Evolutionary conservation across 129 eudicot genomes (phyloP).

Genomic region (Oenanthe sinensis): DNA sequence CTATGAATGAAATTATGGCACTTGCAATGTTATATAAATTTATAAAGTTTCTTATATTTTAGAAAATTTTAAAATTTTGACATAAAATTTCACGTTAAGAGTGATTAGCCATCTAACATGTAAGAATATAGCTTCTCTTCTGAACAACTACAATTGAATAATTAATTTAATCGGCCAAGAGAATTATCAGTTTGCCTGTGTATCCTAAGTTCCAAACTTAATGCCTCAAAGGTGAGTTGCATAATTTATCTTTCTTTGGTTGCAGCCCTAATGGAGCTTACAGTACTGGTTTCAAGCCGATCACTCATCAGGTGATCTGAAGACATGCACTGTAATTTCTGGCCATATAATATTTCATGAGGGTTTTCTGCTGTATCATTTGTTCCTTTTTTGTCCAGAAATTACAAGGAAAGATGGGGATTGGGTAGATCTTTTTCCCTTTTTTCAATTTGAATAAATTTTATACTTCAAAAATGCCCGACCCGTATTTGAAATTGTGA

Average conservation of each 20-base stretch:
- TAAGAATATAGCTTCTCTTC: background rate
- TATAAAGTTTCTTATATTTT: background rate
- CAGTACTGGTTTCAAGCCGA: slow-evolving; percentile 92
- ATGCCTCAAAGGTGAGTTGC: background rate
- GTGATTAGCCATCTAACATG: background rate
- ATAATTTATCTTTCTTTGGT: slow-evolving; percentile 13
- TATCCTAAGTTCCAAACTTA: background rate
- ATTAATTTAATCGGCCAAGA: background rate
- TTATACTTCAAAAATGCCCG: background rate
- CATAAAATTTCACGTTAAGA: background rate
- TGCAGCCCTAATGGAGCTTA: slow-evolving; percentile 98
- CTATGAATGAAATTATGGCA: background rate
- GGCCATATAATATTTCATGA: background rate
- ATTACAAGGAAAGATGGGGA: background rate
- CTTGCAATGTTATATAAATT: background rate
- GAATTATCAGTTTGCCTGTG: background rate
- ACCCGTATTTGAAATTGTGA: background rate
- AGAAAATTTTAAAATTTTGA: background rate
- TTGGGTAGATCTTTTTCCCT: background rate
- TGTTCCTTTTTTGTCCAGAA: background rate
- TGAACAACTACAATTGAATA: background rate
- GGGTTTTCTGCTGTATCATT: background rate
- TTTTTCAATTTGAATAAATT: background rate
- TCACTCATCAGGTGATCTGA: slow-evolving; percentile 92
- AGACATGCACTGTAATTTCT: slow-evolving; percentile 27